Percentiles rank a stretch among this genome's conserved stretches.
Evolutionary conservation across 306 rosid species (phyloP).

Genomic region (Rosa rugosa): DNA sequence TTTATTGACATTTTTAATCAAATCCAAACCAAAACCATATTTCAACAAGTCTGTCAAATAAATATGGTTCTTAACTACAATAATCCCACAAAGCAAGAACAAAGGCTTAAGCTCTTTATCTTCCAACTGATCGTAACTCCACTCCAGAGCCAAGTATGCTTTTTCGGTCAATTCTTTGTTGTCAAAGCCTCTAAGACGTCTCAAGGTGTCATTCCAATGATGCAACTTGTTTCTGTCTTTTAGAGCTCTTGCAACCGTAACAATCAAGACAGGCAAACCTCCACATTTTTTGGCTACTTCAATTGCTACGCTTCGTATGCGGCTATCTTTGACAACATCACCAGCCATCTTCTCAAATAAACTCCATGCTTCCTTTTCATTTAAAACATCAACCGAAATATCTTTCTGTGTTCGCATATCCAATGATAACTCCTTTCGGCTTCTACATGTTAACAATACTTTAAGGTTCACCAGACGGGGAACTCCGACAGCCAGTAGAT

Average conservation of each 20-base stretch:
- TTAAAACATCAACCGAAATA: background rate
- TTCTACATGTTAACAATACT: background rate
- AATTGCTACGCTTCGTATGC: background rate
- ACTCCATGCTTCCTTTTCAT: background rate
- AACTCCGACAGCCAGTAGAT: background rate
- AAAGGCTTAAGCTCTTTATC: conserved; percentile 13
- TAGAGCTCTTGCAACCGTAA: conserved; percentile 4
- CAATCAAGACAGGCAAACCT: background rate
- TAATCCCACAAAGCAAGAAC: conserved; percentile 28
- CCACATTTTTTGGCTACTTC: background rate
- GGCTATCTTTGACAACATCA: background rate
- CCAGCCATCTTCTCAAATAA: background rate
- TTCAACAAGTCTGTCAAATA: no score
- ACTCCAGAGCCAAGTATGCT: background rate
- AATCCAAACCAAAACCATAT: conserved; percentile 17
- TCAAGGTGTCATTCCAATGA: background rate
- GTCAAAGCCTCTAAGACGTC: background rate
- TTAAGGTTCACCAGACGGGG: background rate
- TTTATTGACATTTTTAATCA: background rate
- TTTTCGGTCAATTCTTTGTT: background rate
- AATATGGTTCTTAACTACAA: background rate
- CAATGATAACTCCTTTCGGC: background rate
- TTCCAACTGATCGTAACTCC: background rate
- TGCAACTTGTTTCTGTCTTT: background rate
- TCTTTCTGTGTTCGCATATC: background rate